Base-by-base conservation (phyloP, 805 yeast species). In the Candida takata region DNA sequence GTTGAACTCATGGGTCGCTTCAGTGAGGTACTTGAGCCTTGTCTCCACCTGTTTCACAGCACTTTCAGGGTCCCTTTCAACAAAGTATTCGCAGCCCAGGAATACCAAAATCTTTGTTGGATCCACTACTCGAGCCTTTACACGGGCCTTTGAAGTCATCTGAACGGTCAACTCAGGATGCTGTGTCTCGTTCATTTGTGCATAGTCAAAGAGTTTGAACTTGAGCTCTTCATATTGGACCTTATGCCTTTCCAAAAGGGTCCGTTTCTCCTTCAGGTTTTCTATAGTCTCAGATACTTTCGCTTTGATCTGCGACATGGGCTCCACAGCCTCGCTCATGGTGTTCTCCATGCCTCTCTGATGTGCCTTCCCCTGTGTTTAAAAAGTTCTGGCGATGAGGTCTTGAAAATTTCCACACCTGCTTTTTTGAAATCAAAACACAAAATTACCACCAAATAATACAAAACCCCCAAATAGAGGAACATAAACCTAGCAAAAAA, bases 71-170 rank as follows among this genome's bases (percentile, higher is more conserved):
- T 49, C 45, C 38, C 55, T 55, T 28, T 65, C 64, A 11, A 54
- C 65, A 43, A 61, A 65, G 41, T 65, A 66, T 4, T 64, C 71
- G 33, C 57, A 62, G 1, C 72, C 71, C 8, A 68, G 42, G 8
- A 50, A 49, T 3, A 64, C 63, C 46, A 60, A 34, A 6, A 51
- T 43, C 36, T 45, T 47, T 10, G 36, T 31, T 6, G 58, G 54
- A 29, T 54, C 42, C 3, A 33, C 9, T 8, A 51, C 46, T 6
- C 26, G 34, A 4, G 48, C 56, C 9, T 32, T 44, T 2, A 45
- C 51, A 3, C 41, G 30, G 3, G 48, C 50, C 24, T 35, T 47
- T 4, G 53, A 37, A 12, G 47, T 46, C 35, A 52, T 26, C 6
- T 40, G 41, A 4, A 52, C 45, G 3, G 34, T 34, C 8, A 48